Evolutionary conservation across 352 stramenopile genomes (phyloP).

Genomic region (Pythium folliculosum): DNA sequence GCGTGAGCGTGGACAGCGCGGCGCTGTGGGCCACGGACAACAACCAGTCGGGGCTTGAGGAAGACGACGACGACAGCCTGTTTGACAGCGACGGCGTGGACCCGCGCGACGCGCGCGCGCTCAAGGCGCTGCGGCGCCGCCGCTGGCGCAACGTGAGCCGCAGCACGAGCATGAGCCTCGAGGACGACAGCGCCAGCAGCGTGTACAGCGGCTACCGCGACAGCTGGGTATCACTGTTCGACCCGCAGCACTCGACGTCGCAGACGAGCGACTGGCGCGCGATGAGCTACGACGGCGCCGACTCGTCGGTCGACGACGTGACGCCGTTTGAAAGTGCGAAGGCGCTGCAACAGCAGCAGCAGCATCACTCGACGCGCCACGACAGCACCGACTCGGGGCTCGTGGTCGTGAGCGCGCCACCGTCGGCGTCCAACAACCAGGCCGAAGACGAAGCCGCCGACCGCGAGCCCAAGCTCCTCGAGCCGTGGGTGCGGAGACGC

Average conservation of each 20-base stretch:
- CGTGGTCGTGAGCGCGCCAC: not conserved
- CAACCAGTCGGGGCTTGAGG: conserved; percentile 22
- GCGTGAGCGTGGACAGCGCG: conserved; percentile 24
- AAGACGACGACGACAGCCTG: conserved; percentile 28
- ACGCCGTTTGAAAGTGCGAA: conserved; percentile 20
- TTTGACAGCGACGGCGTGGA: conserved; percentile 23
- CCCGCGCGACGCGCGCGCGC: not conserved
- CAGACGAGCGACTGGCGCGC: conserved; percentile 17
- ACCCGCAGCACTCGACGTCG: conserved; percentile 16
- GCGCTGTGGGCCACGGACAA: conserved; percentile 24
- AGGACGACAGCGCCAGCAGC: conserved; percentile 28
- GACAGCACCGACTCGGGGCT: conserved; percentile 17
- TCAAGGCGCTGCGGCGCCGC: conserved; percentile 10
- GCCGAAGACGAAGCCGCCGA: conserved; percentile 15
- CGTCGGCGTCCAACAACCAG: conserved; percentile 23
- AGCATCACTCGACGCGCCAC: not conserved
- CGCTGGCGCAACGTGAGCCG: conserved; percentile 24
- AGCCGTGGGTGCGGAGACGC: conserved; percentile 13
- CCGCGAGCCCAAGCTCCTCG: not conserved
- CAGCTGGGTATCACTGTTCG: conserved; percentile 25
- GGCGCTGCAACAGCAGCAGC: not conserved
- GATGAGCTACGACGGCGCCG: conserved; percentile 17
- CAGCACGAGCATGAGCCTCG: conserved; percentile 25
- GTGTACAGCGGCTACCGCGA: conserved; percentile 30
- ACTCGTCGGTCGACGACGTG: conserved; percentile 20